Evolutionary conservation across 495 filamentous ascomycete species (phyloP).

Genomic region (Penicillium diatomitis): DNA sequence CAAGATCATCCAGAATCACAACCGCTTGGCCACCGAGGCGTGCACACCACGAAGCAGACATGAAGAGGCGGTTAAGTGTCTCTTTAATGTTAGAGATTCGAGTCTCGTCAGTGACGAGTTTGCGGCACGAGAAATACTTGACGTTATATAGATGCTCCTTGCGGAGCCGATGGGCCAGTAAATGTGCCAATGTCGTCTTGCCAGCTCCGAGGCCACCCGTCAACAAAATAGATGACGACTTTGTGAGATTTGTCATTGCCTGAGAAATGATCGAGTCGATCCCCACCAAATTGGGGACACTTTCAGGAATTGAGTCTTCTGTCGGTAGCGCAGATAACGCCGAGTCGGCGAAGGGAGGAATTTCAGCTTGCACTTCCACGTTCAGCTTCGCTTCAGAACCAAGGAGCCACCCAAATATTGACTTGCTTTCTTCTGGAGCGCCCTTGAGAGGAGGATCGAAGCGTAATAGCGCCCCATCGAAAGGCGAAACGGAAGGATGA

Average conservation of each 20-base stretch:
- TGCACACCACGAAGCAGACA: slow-evolving; percentile 81
- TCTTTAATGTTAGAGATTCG: slow-evolving; percentile 87
- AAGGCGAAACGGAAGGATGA: slow-evolving; percentile 27
- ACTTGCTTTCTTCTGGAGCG: slow-evolving; percentile 35
- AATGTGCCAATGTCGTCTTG: slow-evolving; percentile 65
- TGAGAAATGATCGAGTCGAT: slow-evolving; percentile 70
- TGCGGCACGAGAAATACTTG: slow-evolving; percentile 73
- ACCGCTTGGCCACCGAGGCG: slow-evolving; percentile 72
- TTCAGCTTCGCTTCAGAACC: slow-evolving; percentile 64
- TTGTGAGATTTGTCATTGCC: slow-evolving; percentile 60
- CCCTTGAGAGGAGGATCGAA: slow-evolving; percentile 54
- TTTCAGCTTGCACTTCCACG: slow-evolving; percentile 62
- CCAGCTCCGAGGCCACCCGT: slow-evolving; percentile 84
- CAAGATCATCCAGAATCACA: slow-evolving; percentile 85
- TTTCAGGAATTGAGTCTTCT: slow-evolving; percentile 44
- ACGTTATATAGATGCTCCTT: slow-evolving; percentile 61
- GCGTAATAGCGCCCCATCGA: slow-evolving; percentile 63
- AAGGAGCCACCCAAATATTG: slow-evolving; percentile 59
- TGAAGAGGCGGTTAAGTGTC: slow-evolving; percentile 70
- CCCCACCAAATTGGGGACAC: slow-evolving; percentile 62
- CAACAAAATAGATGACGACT: slow-evolving; percentile 80
- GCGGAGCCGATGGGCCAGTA: slow-evolving; percentile 58
- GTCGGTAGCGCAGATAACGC: slow-evolving; percentile 34
- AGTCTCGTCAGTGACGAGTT: slow-evolving; percentile 78
- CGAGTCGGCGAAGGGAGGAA: slow-evolving; percentile 49